These are phyloP conservation scores for Nymphaea thermarum DNA, from an alignment of 164 flowering plant species.

Conservation along the genomic window DNA sequence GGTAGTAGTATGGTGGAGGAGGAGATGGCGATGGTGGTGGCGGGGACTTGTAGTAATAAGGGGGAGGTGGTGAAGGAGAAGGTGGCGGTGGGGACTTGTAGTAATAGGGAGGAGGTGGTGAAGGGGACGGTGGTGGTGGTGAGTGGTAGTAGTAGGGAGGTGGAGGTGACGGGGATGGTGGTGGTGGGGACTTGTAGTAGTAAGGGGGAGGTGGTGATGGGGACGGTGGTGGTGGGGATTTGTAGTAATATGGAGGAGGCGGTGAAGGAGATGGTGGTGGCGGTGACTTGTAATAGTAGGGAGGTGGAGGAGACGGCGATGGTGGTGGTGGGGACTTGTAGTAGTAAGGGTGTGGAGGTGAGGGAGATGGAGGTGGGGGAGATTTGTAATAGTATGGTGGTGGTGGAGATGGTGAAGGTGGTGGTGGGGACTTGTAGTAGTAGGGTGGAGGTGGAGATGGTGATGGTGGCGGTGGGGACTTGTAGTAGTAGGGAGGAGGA, in stretches of 20 bases:
- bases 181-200: conserved; percentile 20
- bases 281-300: conserved; percentile 16
- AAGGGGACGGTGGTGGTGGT: conserved; percentile 18
- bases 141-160: conserved; percentile 17
- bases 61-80: conserved; percentile 20
- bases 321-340: conserved; percentile 16
- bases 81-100: conserved; percentile 29
- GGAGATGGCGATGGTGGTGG: conserved; percentile 21
- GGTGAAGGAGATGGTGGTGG: conserved; percentile 8
- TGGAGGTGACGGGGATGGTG: conserved; percentile 11
- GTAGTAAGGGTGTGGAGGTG: conserved; percentile 11
- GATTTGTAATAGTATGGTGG: conserved; percentile 25
- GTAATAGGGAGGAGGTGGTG: conserved; percentile 19
- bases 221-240: conserved; percentile 13
- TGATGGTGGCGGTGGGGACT: conserved; percentile 33
- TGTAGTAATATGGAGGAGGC: conserved; percentile 2
- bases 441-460: conserved; percentile 23
- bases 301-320: conserved; percentile 8
- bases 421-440: conserved; percentile 24
- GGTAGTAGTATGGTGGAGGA: conserved; percentile 26
- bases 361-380: conserved; percentile 19
- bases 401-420: conserved; percentile 21
- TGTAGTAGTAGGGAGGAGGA: conserved; percentile 22
- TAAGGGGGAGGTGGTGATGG: conserved; percentile 7
- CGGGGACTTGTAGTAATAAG: conserved; percentile 25